Base-by-base conservation (phyloP, 2,329 filamentous ascomycete species). In the Bipolaris victoriae region DNA sequence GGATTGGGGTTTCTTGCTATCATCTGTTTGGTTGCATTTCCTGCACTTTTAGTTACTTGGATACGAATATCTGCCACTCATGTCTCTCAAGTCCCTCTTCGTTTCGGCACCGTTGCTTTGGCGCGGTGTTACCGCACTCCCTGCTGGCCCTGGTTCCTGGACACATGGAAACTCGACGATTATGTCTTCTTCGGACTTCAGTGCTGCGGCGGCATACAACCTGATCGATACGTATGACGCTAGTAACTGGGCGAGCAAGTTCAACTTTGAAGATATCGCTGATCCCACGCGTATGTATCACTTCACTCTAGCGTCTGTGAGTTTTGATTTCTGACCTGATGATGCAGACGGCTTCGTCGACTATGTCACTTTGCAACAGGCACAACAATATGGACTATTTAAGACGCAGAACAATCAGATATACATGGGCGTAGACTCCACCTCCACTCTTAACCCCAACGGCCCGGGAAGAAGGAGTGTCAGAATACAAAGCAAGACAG, bases 391-490 rank as follows among this genome's bases (percentile, higher is more conserved):
- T 13, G 75, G 75, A 6, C 60, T 77, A 20, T 58, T 76, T 22
- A 68, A 67, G 45, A 73, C 61, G 13, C 68, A 72, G 45, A 69
- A 70, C 35, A 68, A 65, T 22, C 70, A 76, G 52, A 71, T 77
- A 15, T 77, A 77, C 64, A 76, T 78, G 66, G 75, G 75, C 15
- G 76, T 77, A 7, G 76, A 78, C 53, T 66, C 63, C 20, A 66
- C 54, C 3, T 66, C 63, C 22, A 49, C 61, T 6, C 65, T 77
- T 2, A 53, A 73, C 45, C 69, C 75, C 1, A 74, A 70, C 40
- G 74, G 74, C 9, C 20, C 63, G 3, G 76, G 76, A 0, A 67
- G 76, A 10, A 71, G 73, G 40, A 77, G 74, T 47, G 71, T 78
- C 2, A 67, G 76, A 5, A 50, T 78, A 6, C 65, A 73, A 26